phyloP scores from a whole-genome alignment of 2,329 filamentous ascomycete genomes.

The Stylonectria norvegica region DNA sequence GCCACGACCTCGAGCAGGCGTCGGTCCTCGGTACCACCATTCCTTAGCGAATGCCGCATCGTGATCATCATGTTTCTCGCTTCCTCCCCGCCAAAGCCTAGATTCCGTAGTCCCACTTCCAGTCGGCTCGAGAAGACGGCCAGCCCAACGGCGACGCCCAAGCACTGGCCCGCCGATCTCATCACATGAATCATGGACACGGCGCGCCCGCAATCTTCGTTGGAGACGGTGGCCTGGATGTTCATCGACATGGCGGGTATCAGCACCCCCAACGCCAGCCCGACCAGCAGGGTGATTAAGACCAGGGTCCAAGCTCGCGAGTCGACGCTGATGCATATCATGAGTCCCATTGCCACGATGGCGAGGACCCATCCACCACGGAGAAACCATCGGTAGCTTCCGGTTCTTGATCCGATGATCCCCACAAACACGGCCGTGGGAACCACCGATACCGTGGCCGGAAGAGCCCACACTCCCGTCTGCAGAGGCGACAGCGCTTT shows the following conservation, averaged over 20 bases:
- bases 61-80: slow-evolving; percentile 19
- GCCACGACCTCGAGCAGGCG: slow-evolving; percentile 15
- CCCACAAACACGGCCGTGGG: slow-evolving; percentile 57
- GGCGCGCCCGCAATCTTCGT: slow-evolving; percentile 21
- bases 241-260: slow-evolving; percentile 62
- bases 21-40: slow-evolving; percentile 6
- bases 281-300: slow-evolving; percentile 57
- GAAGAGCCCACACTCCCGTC: slow-evolving; percentile 49
- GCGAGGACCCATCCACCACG: slow-evolving; percentile 60
- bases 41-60: slow-evolving; percentile 19
- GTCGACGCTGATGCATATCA: slow-evolving; percentile 45
- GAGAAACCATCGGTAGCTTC: slow-evolving; percentile 58
- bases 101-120: slow-evolving; percentile 9
- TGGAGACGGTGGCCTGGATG: slow-evolving; percentile 50
- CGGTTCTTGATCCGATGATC: slow-evolving; percentile 50
- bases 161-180: slow-evolving; percentile 25
- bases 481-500: slow-evolving; percentile 19
- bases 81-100: slow-evolving; percentile 8
- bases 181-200: slow-evolving; percentile 26
- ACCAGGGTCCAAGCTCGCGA: slow-evolving; percentile 55
- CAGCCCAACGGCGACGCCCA: slow-evolving; percentile 27
- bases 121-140: slow-evolving; percentile 25
- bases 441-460: slow-evolving; percentile 60
- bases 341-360: slow-evolving; percentile 55
- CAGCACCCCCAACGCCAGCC: slow-evolving; percentile 60